Percentiles rank a stretch among this genome's conserved stretches.
Conservation (phyloP, 768 basidiomycete genomes). For the Postia placenta region DNA sequence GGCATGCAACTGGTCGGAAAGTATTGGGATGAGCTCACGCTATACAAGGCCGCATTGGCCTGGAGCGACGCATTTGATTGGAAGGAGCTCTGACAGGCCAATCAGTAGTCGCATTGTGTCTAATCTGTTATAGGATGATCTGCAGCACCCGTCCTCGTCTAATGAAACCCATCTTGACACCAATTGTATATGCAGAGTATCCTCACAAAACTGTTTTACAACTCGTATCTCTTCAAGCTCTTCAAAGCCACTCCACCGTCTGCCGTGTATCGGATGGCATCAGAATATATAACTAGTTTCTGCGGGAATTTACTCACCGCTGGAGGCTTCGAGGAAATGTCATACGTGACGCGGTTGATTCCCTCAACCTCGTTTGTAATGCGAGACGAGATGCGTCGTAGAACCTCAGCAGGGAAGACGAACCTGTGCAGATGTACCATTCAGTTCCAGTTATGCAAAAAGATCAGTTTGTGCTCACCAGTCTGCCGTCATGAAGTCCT, state of each 20-base stretch:
- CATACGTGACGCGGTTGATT: slow-evolving; percentile 94
- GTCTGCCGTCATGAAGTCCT: slow-evolving; percentile 99
- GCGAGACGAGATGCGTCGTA: slow-evolving; percentile 88
- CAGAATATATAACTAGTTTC: too few species aligned
- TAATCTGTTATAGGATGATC: too few species aligned
- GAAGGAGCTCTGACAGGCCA: slow-evolving; percentile 7
- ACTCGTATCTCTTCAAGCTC: too few species aligned
- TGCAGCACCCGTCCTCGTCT: too few species aligned
- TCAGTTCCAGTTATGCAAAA: background rate
- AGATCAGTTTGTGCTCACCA: slow-evolving; percentile 52
- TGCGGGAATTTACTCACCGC: slow-evolving; percentile 73
- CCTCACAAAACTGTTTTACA: too few species aligned
- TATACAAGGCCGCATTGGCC: slow-evolving; percentile 20
- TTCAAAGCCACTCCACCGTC: slow-evolving; percentile 43
- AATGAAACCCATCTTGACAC: too few species aligned
- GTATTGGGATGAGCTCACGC: slow-evolving; percentile 15
- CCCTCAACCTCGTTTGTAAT: slow-evolving; percentile 98
- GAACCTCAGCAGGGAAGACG: slow-evolving; percentile 87
- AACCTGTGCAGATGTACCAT: slow-evolving; percentile 60
- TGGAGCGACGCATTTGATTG: slow-evolving; percentile 17
- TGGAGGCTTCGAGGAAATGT: slow-evolving; percentile 96
- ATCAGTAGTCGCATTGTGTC: too few species aligned
- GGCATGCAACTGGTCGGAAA: slow-evolving; percentile 38
- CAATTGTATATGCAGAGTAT: too few species aligned
- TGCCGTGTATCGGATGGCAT: too few species aligned